phyloP scores from a whole-genome alignment of 2,329 filamentous ascomycete genomes.

The Ceratocystis eucalypticola region DNA sequence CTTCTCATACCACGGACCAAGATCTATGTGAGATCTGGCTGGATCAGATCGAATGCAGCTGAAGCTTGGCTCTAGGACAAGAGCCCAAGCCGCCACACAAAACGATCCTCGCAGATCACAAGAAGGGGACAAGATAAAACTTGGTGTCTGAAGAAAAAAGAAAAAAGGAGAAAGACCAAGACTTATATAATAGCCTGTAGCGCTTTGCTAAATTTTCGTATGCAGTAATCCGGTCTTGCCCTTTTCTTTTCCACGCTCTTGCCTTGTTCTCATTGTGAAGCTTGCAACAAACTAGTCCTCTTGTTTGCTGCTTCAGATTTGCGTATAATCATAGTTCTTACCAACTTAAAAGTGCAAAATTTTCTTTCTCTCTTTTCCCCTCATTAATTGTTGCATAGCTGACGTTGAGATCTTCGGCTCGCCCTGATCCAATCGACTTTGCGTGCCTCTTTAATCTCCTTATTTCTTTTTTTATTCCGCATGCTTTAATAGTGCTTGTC shows the following conservation, averaged over 20 bases:
- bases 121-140: neutral
- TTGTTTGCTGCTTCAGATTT: neutral
- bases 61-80: neutral
- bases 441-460: neutral
- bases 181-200: neutral
- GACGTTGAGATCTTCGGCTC: neutral
- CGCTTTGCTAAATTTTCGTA: neutral
- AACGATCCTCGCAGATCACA: neutral
- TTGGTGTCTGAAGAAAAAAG: neutral
- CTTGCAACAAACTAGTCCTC: neutral
- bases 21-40: slow-evolving; percentile 2
- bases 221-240: slow-evolving; percentile 2
- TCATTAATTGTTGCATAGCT: neutral
- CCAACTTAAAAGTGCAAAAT: neutral
- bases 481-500: neutral
- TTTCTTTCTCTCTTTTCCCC: slow-evolving; percentile 1
- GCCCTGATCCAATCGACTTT: neutral
- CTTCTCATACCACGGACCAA: neutral
- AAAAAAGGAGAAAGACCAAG: neutral
- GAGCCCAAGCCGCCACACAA: neutral
- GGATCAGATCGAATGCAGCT: neutral
- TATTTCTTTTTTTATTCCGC: neutral
- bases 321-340: neutral
- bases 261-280: neutral
- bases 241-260: neutral